phyloP scores from a whole-genome alignment of 805 yeast species.

The Brettanomyces sp. region DNA sequence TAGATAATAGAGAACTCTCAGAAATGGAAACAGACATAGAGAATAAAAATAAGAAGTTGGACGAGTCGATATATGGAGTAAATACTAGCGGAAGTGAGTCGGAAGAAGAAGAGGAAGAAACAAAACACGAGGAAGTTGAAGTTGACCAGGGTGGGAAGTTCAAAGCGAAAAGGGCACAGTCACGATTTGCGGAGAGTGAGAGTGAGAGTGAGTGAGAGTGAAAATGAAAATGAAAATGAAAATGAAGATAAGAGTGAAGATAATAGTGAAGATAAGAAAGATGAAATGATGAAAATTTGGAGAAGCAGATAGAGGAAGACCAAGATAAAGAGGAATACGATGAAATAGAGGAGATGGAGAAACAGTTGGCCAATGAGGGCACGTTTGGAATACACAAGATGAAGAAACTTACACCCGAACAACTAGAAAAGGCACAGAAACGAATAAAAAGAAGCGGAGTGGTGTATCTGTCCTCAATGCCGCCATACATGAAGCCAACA shows the following conservation, averaged over 20 bases:
- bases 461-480: conserved; percentile 81
- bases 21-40: background rate
- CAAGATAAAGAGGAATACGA: conserved; percentile 9
- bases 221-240: conserved; percentile 8
- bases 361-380: conserved; percentile 10
- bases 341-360: conserved; percentile 11
- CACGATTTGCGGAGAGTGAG: conserved; percentile 8
- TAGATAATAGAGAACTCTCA: too few species aligned
- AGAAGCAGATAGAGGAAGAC: conserved; percentile 10
- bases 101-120: background rate
- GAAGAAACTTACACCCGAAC: conserved; percentile 47
- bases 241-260: conserved; percentile 6
- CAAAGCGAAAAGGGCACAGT: background rate
- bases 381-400: conserved; percentile 32
- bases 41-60: background rate
- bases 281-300: conserved; percentile 16
- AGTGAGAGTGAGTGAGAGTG: conserved; percentile 9
- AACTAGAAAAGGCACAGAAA: conserved; percentile 44
- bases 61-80: background rate
- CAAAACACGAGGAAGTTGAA: background rate
- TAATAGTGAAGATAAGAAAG: conserved; percentile 2
- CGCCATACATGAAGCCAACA: conserved; percentile 96
- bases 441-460: conserved; percentile 74
- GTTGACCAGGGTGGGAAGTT: conserved; percentile 6
- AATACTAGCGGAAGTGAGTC: background rate